Percentiles rank a stretch among this genome's conserved stretches.
Evolutionary conservation across 2,329 filamentous ascomycete species (phyloP).

Genomic region (Penicillium fuscoglaucum): DNA sequence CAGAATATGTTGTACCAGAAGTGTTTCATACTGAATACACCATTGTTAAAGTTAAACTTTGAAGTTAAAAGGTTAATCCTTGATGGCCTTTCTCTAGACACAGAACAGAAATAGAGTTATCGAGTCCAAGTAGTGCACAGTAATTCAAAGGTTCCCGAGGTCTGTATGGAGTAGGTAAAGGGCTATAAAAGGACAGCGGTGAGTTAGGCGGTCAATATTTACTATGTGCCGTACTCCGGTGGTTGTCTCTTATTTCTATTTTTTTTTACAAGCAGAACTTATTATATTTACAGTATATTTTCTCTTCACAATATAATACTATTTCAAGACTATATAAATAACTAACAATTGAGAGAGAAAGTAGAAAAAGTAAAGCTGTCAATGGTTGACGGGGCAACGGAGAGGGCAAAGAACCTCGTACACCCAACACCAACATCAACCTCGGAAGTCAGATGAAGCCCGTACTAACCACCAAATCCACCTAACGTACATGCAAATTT

Average conservation of each 20-base stretch:
- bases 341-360: background rate
- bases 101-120: background rate
- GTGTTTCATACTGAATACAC: too few relatives aligned
- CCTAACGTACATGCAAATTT: background rate
- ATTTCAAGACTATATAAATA: background rate
- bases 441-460: background rate
- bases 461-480: background rate
- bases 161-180: too few relatives aligned
- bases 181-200: background rate
- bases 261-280: background rate
- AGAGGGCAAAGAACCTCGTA: background rate
- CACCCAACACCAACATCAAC: background rate
- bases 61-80: background rate
- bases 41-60: background rate
- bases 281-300: background rate
- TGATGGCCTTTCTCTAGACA: background rate
- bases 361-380: background rate
- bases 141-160: too few relatives aligned
- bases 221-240: background rate
- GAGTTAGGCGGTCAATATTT: background rate
- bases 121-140: too few relatives aligned
- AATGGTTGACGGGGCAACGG: conserved; percentile 7
- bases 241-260: background rate
- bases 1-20: background rate
- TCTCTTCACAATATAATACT: too few relatives aligned